phyloP scores from a whole-genome alignment of 2,329 filamentous ascomycete genomes.

The Nemania abortiva region DNA sequence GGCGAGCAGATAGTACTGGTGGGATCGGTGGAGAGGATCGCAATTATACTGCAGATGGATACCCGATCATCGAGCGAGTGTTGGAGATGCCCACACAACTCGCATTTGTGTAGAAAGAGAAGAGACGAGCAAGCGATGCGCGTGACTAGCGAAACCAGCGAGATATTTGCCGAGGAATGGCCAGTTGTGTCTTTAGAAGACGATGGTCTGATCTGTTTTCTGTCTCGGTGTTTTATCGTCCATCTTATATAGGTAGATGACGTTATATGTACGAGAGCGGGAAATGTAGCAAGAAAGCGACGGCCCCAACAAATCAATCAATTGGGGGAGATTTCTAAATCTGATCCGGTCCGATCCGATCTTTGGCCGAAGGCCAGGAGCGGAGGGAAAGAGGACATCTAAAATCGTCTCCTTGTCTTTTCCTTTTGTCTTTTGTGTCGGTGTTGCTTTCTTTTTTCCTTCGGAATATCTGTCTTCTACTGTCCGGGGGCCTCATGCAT shows the following conservation, averaged over 20 bases:
- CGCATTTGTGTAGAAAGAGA: constrained; percentile 25
- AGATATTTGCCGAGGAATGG: constrained; percentile 13
- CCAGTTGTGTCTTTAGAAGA: constrained; percentile 13
- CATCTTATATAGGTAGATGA: constrained; percentile 26
- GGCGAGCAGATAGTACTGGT: constrained; percentile 7
- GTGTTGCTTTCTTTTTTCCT: constrained; percentile 4
- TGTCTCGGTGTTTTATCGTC: constrained; percentile 8
- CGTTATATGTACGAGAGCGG: constrained; percentile 15
- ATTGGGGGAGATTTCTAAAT: constrained; percentile 1
- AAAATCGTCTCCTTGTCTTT: constrained; percentile 16
- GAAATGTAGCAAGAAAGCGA: constrained; percentile 17
- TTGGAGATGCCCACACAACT: constrained; percentile 27
- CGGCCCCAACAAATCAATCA: neutral
- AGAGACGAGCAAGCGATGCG: constrained; percentile 25
- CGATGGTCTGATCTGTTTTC: constrained; percentile 2
- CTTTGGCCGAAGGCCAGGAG: neutral
- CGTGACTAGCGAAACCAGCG: constrained; percentile 17
- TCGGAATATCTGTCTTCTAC: neutral
- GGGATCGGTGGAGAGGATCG: neutral
- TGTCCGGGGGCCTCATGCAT: constrained; percentile 1
- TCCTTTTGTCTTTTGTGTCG: neutral
- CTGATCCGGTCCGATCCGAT: neutral
- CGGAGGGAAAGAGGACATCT: constrained; percentile 17
- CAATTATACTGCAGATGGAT: constrained; percentile 16
- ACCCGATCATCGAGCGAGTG: constrained; percentile 27